Base-by-base conservation (phyloP, 2,329 filamentous ascomycete genomes). In the Penicillium concentricum region DNA sequence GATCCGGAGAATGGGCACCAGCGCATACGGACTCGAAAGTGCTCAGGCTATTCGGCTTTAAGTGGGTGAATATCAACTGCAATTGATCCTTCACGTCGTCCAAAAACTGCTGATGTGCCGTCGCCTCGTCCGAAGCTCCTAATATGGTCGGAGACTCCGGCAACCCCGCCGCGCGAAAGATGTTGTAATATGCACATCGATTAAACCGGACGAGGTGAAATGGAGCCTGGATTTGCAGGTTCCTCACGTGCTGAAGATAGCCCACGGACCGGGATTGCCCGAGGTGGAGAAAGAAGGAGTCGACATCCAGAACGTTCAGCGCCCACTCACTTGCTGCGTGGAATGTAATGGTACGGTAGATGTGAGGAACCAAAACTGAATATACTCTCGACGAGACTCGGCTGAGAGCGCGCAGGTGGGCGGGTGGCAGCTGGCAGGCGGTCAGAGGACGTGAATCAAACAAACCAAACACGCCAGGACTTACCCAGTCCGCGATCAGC, bases 301-400 rank as follows among this genome's bases (percentile, higher is more conserved):
- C 47, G 20, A 56, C 28, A 35, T 56, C 39, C 8, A 57, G 38
- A 15, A 52, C 41, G 37, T 52, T 52, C 26, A 57, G 37, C 13
- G 54, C 54, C 54, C 54, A 57, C 10, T 57, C 54, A 43, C 48
- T 51, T 15, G n/a, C 26, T 16, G 48, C 43, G 15, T 37, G 18
- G 43, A 52, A 45, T n/a, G 48, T 22, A 18, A 52, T 7, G 3
- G 26, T 26, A 30, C 37, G 48, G 43, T 57, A 57, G 3, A 48
- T 41, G 2, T 13, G 39, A 42, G 38, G 46, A 20, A 56, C 22
- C 30, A 52, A 35, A 7, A 28, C 30, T 15, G 26, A 2, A 44
- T 52, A 52, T 6, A 52, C 20, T 15, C 39, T 44, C 4, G 39
- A 52, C 30, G 49, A 44, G 26, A 8, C 49, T 5, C 18, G 49